phyloP scores from a whole-genome alignment of 305 asterid species.

The Fraxinus sp. region DNA sequence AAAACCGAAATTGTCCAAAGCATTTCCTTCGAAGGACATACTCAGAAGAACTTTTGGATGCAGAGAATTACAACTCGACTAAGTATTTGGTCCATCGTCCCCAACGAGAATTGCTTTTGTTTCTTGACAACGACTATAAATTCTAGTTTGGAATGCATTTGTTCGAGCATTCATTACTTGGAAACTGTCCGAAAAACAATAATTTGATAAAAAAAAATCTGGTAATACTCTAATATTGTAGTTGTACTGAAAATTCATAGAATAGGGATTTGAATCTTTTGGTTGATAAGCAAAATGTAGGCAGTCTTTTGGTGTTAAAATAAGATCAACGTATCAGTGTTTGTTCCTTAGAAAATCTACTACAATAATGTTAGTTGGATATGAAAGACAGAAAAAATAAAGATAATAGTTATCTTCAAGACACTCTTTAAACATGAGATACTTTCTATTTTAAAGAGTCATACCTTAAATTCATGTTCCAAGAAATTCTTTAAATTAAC shows the following conservation, averaged over 20 bases:
- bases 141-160: not conserved
- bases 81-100: conserved; percentile 40
- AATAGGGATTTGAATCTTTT: too few species aligned
- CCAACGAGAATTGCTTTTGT: conserved; percentile 18
- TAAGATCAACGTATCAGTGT: too few species aligned
- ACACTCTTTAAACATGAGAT: too few species aligned
- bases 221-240: not conserved
- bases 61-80: conserved; percentile 58
- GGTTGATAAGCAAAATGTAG: not conserved
- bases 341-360: too few species aligned
- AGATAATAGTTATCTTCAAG: too few species aligned
- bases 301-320: not conserved
- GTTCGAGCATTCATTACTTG: not conserved
- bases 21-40: conserved; percentile 40
- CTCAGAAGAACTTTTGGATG: conserved; percentile 59
- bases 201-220: not conserved
- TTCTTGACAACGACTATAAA: not conserved
- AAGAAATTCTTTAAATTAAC: too few species aligned
- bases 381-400: too few species aligned
- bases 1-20: not conserved
- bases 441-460: too few species aligned
- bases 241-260: not conserved
- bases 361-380: too few species aligned
- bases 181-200: not conserved
- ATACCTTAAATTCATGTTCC: too few species aligned